Evolutionary conservation across 768 basidiomycete genomes (phyloP), one percentile per base, ranked within the genome.

Genomic region (Obba rivulosa): DNA sequence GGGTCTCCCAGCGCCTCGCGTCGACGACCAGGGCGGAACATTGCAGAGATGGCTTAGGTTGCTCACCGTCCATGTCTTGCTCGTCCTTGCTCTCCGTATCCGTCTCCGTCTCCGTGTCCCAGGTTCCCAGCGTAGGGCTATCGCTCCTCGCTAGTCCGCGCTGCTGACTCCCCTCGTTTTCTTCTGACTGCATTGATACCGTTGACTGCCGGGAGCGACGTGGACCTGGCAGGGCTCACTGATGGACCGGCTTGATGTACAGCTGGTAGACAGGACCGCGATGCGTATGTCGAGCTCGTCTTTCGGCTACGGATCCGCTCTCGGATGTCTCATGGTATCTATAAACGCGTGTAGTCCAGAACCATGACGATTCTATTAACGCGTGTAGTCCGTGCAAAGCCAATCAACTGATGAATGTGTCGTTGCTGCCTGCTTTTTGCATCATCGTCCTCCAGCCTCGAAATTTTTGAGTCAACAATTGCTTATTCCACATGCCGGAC

Each of bases 61-160:
- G n/a, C 45, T 46, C 45, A 46, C 45, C 45, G 31, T 37, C 3
- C n/a, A 46, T 24, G 36, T 20, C 20, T 41, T 42, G 42, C 34
- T 34, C 40, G 14, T 8, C 25, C 11, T 8, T n/a, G 13, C 43
- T 20, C 23, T 40, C n/a, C 35, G 11, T 40, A 36, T 45, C 43
- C 28, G 13, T n/a, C n/a, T n/a, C n/a, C n/a, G 31, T 36, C 46
- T n/a, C n/a, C 28, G 13, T 5, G 17, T 35, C 20, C 45, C 48
- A 50, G 24, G 24, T 24, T 23, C 53, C 51, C 24, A 48, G 51
- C 4, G 46, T 48, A 11, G 51, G 51, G 28, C 51, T 52, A 42
- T 52, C 51, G 31, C 42, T 46, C 37, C 50, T 25, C 22, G 36
- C 39, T 5, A 38, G n/a, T 8, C 7, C n/a, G 5, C 16, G 8